Conservation (phyloP, 768 basidiomycete species). For the Wakefieldia striispora region DNA sequence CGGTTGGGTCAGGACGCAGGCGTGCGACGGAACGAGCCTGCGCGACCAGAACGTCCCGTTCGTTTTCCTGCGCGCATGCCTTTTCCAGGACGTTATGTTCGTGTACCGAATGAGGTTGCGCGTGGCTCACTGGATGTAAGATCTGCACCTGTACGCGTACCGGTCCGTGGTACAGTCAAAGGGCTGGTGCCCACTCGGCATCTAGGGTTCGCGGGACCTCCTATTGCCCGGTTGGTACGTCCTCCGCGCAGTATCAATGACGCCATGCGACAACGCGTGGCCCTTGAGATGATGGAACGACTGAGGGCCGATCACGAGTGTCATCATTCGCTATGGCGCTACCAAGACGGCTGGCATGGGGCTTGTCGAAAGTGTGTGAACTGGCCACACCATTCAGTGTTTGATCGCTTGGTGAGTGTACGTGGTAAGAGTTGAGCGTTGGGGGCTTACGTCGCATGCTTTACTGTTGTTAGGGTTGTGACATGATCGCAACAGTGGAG, state of each 20-base stretch:
- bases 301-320: conserved; percentile 59
- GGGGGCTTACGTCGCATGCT: no score
- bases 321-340: conserved; percentile 41
- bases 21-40: conserved; percentile 31
- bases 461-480: no score
- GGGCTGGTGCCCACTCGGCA: neutral
- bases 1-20: conserved; percentile 24
- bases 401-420: no score
- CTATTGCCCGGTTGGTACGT: neutral
- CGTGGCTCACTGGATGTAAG: neutral
- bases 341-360: conserved; percentile 39
- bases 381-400: no score
- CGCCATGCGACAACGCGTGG: conserved; percentile 16
- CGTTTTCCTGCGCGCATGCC: neutral
- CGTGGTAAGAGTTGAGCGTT: no score
- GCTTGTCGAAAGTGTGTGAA: conserved; percentile 42
- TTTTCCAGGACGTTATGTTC: neutral
- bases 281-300: conserved; percentile 33
- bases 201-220: neutral
- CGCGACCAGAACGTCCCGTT: neutral
- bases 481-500: no score
- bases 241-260: neutral
- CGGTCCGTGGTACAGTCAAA: neutral
- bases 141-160: neutral
- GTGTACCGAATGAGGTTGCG: neutral